Evolutionary conservation across 306 rosid genomes (phyloP).

Genomic region (Vigna radiata): DNA sequence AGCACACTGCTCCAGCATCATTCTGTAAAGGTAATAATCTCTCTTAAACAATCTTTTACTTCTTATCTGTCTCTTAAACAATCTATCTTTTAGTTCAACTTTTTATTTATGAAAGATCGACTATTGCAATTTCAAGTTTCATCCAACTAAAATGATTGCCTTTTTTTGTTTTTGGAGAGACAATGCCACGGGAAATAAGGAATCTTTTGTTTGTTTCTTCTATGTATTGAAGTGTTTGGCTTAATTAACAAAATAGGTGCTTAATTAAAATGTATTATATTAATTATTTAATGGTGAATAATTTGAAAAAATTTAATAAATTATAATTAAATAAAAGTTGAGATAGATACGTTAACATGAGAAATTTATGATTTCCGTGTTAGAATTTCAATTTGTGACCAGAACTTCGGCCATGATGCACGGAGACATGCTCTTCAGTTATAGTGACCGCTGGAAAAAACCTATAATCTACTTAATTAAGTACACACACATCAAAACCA

Average conservation of each 20-base stretch:
- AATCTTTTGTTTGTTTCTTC: background rate
- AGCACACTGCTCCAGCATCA: background rate
- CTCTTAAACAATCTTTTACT: slow-evolving; percentile 4
- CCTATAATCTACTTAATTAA: no score
- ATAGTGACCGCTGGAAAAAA: no score
- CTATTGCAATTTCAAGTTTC: no score
- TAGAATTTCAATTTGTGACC: background rate
- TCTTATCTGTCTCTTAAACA: background rate
- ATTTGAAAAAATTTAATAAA: background rate
- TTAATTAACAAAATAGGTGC: no score
- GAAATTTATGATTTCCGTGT: background rate
- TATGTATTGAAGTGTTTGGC: no score
- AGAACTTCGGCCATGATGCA: background rate
- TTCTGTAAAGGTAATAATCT: slow-evolving; percentile 23
- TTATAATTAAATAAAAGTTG: background rate
- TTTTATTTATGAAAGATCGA: no score
- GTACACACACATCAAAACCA: no score
- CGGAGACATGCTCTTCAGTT: background rate
- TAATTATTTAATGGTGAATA: background rate
- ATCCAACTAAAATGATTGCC: background rate
- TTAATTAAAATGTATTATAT: background rate
- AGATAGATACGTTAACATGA: background rate
- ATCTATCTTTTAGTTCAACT: no score
- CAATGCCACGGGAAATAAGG: background rate
- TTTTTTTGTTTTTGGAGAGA: background rate